These are phyloP conservation scores for Penicillium sp. DNA, from an alignment of 2,329 filamentous ascomycete genomes.

Conservation along the genomic window DNA sequence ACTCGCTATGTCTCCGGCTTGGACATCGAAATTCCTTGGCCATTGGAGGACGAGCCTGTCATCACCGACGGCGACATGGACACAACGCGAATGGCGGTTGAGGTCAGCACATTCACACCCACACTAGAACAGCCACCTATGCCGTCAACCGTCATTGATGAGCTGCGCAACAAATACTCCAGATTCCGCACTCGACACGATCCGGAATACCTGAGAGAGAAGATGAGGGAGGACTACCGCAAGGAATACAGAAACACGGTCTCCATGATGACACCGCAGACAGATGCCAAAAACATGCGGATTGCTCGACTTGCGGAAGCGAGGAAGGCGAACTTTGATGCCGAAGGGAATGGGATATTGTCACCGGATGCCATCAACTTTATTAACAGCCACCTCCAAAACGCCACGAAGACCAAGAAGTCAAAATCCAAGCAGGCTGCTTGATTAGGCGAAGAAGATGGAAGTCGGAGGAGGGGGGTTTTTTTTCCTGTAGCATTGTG, in stretches of 20 bases:
- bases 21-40: conserved; percentile 75
- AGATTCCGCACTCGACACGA: conserved; percentile 79
- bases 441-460: conserved; percentile 2
- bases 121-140: conserved; percentile 74
- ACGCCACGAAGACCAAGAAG: conserved; percentile 8
- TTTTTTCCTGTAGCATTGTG: conserved; percentile 22
- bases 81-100: conserved; percentile 72
- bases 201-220: conserved; percentile 65
- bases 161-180: conserved; percentile 79
- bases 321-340: conserved; percentile 34
- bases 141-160: conserved; percentile 74
- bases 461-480: background rate
- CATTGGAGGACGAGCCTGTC: conserved; percentile 52
- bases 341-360: conserved; percentile 38
- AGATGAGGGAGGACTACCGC: conserved; percentile 58
- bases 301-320: conserved; percentile 37
- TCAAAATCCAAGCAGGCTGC: conserved; percentile 13
- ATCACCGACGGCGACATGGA: conserved; percentile 60
- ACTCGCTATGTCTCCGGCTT: conserved; percentile 64
- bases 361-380: conserved; percentile 33
- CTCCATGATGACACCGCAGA: conserved; percentile 48
- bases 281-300: conserved; percentile 41
- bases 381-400: conserved; percentile 36
- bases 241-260: conserved; percentile 45
- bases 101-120: conserved; percentile 73